Evolutionary conservation across 495 filamentous ascomycete genomes (phyloP).

Genomic region (Penicillium daleae): DNA sequence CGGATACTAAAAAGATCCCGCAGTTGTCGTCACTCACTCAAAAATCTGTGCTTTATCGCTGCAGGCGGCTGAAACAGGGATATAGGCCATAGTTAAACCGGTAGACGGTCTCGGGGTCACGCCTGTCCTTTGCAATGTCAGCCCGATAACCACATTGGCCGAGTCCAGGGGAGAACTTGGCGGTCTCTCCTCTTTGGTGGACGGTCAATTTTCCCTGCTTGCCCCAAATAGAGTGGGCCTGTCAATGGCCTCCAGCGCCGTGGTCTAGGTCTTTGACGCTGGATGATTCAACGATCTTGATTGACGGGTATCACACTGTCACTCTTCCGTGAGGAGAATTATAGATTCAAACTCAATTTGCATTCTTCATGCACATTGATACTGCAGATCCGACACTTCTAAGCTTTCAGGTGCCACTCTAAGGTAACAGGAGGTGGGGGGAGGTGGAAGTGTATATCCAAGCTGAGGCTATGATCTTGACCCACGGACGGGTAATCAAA

Average conservation of each 20-base stretch:
- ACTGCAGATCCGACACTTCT: background rate
- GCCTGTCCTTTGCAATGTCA: background rate
- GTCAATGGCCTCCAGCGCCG: background rate
- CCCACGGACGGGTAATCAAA: background rate
- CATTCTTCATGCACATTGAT: background rate
- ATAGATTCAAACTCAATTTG: background rate
- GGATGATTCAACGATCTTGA: background rate
- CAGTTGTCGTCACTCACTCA: background rate
- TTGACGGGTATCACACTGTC: constrained; percentile 12
- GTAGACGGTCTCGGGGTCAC: background rate
- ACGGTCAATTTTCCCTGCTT: background rate
- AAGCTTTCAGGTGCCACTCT: background rate
- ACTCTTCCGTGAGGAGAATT: background rate
- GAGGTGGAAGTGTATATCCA: background rate
- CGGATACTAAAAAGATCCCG: background rate
- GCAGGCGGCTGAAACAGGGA: background rate
- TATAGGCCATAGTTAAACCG: background rate
- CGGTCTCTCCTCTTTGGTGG: background rate
- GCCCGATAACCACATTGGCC: background rate
- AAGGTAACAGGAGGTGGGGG: background rate
- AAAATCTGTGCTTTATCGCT: background rate
- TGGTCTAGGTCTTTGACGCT: background rate
- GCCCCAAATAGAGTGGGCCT: constrained; percentile 7
- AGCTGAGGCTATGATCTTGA: background rate
- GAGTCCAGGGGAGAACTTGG: constrained; percentile 6